Conservation (phyloP, 768 basidiomycete species). For the Stropharia rugosoannulata region DNA sequence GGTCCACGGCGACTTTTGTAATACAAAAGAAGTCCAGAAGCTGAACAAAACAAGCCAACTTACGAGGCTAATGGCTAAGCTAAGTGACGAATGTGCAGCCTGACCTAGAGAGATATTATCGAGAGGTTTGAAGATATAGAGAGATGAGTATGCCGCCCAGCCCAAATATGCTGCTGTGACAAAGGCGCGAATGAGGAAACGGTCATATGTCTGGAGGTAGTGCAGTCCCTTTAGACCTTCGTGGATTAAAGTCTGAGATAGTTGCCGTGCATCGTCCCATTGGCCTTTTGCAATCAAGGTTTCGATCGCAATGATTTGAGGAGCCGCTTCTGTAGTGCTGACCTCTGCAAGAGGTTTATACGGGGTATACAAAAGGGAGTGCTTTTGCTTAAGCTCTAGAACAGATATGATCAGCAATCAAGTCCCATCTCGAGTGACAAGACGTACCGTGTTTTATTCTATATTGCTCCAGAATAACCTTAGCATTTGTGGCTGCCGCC, state of each 20-base stretch:
- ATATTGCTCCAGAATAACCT: conserved; percentile 72
- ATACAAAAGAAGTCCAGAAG: conserved; percentile 51
- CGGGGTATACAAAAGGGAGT: conserved; percentile 63
- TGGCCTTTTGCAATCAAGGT: conserved; percentile 36
- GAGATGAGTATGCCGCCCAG: conserved; percentile 70
- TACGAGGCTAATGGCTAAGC: conserved; percentile 11
- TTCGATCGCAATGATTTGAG: conserved; percentile 43
- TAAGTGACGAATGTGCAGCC: not conserved
- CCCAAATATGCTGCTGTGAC: conserved; percentile 74
- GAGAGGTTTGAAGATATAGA: conserved; percentile 51
- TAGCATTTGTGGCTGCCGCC: conserved; percentile 63
- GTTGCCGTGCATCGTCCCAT: conserved; percentile 49
- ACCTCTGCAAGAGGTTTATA: conserved; percentile 47
- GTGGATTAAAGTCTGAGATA: conserved; percentile 52
- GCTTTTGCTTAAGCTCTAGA: conserved; percentile 59
- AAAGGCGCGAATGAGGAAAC: conserved; percentile 64
- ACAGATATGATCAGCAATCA: not conserved
- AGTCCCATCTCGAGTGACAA: not conserved
- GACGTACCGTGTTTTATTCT: conserved; percentile 68
- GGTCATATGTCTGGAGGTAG: conserved; percentile 86
- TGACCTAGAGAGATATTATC: conserved; percentile 13
- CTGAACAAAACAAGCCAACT: conserved; percentile 25
- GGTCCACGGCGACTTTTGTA: conserved; percentile 68
- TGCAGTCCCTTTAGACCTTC: conserved; percentile 59
- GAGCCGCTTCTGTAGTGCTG: conserved; percentile 22